Evolutionary conservation across 345 rosid species (phyloP).

Genomic region (Rhizophora mangle): DNA sequence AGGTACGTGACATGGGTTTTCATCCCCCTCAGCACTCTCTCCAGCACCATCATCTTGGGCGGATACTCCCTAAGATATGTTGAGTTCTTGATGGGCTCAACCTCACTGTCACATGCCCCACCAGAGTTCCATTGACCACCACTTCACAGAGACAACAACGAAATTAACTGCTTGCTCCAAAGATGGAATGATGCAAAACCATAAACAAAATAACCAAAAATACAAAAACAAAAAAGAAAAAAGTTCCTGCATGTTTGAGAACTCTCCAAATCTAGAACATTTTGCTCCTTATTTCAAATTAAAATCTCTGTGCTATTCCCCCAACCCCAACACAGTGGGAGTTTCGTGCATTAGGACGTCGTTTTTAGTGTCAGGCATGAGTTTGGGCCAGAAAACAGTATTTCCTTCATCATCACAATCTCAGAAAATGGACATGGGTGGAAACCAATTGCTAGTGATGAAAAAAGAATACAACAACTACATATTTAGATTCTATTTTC

Average conservation of each 20-base stretch:
- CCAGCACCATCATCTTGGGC: constrained; percentile 71
- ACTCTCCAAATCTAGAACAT: not conserved
- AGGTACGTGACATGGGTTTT: constrained; percentile 72
- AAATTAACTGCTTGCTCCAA: not conserved
- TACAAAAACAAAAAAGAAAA: too few relatives aligned
- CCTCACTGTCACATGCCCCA: constrained; percentile 80
- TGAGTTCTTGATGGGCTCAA: constrained; percentile 77
- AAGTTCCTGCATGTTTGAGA: too few relatives aligned
- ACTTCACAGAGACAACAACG: constrained; percentile 32
- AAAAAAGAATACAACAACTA: not conserved
- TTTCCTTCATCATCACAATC: not conserved
- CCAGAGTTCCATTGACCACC: constrained; percentile 99
- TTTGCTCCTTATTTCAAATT: not conserved
- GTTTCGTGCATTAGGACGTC: too few relatives aligned
- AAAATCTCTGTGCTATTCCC: too few relatives aligned
- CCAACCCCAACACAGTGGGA: too few relatives aligned
- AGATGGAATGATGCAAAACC: not conserved
- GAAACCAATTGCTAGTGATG: not conserved
- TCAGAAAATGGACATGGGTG: not conserved
- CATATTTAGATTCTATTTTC: not conserved
- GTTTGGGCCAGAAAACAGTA: not conserved
- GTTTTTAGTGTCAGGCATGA: constrained; percentile 23
- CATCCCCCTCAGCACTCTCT: constrained; percentile 69
- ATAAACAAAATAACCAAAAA: not conserved
- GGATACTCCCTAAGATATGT: constrained; percentile 69